Percentiles rank a stretch among this genome's conserved stretches.
These are phyloP conservation scores for Torrubiella hemipterigena DNA, from an alignment of 2,329 filamentous ascomycete species.

Conservation along the genomic window DNA sequence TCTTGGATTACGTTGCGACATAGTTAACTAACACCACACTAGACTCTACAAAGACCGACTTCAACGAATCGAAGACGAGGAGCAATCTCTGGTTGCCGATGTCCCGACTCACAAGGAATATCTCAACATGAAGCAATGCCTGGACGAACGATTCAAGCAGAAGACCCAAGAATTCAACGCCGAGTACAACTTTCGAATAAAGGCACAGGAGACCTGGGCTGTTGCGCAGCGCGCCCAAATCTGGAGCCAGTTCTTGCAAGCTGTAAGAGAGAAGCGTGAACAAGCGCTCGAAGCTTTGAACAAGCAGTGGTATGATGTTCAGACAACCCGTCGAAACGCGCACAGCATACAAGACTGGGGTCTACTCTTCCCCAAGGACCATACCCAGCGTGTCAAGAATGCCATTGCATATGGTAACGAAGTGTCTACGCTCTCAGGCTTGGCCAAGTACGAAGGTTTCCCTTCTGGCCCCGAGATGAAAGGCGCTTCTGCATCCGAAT, in stretches of 20 bases:
- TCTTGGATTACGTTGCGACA: not conserved
- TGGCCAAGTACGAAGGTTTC: slow-evolving; percentile 93
- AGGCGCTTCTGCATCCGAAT: slow-evolving; percentile 57
- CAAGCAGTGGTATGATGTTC: slow-evolving; percentile 84
- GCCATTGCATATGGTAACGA: slow-evolving; percentile 91
- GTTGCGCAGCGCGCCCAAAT: slow-evolving; percentile 76
- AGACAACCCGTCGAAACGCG: slow-evolving; percentile 73
- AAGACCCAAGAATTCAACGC: slow-evolving; percentile 67
- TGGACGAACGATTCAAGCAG: slow-evolving; percentile 71
- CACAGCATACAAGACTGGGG: slow-evolving; percentile 73
- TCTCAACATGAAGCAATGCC: slow-evolving; percentile 75
- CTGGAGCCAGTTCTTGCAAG: slow-evolving; percentile 84
- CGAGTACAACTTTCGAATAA: slow-evolving; percentile 60
- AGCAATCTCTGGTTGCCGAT: slow-evolving; percentile 46
- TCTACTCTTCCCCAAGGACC: slow-evolving; percentile 66
- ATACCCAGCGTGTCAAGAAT: slow-evolving; percentile 67
- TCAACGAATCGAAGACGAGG: slow-evolving; percentile 62
- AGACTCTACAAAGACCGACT: slow-evolving; percentile 85
- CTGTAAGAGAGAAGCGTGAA: slow-evolving; percentile 72
- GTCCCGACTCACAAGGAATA: slow-evolving; percentile 80
- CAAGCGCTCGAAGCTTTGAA: slow-evolving; percentile 68
- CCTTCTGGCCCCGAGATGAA: slow-evolving; percentile 82
- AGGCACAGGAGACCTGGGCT: slow-evolving; percentile 61
- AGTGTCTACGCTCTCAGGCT: slow-evolving; percentile 77
- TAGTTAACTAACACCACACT: slow-evolving; percentile 14